These are phyloP conservation scores for Chalciporus piperatus DNA, from an alignment of 768 basidiomycete genomes.

Conservation along the genomic window DNA sequence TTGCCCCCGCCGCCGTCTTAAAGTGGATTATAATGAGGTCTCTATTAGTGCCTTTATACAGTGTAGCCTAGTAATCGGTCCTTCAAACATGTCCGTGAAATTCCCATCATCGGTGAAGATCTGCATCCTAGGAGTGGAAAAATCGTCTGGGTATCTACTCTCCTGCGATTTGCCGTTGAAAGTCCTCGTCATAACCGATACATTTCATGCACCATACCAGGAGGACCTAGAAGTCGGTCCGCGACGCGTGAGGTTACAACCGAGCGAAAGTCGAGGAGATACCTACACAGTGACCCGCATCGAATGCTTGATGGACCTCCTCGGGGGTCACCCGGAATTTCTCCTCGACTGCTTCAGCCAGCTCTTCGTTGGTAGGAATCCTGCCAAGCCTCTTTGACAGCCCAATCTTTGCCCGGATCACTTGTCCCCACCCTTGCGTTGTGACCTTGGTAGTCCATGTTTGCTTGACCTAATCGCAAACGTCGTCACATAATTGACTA, in stretches of 20 bases:
- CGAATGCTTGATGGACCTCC: constrained; percentile 15
- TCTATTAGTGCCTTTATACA: neutral
- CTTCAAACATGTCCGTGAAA: neutral
- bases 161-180: constrained; percentile 17
- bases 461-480: constrained; percentile 13
- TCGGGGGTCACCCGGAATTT: constrained; percentile 13
- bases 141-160: neutral
- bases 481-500: too few species aligned
- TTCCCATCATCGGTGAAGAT: neutral
- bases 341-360: neutral
- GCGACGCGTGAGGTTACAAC: neutral
- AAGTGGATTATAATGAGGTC: neutral
- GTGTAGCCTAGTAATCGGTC: neutral
- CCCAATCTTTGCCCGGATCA: constrained; percentile 15
- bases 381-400: constrained; percentile 16
- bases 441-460: constrained; percentile 19
- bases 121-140: neutral
- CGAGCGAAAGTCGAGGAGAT: neutral
- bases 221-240: constrained; percentile 5
- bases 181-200: constrained; percentile 21
- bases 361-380: constrained; percentile 10
- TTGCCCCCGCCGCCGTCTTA: constrained; percentile 38
- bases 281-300: constrained; percentile 13
- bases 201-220: constrained; percentile 18
- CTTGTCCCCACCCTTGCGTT: constrained; percentile 8